Conservation (phyloP, 73 alveolate genomes). For the Tetrahymena borealis region DNA sequence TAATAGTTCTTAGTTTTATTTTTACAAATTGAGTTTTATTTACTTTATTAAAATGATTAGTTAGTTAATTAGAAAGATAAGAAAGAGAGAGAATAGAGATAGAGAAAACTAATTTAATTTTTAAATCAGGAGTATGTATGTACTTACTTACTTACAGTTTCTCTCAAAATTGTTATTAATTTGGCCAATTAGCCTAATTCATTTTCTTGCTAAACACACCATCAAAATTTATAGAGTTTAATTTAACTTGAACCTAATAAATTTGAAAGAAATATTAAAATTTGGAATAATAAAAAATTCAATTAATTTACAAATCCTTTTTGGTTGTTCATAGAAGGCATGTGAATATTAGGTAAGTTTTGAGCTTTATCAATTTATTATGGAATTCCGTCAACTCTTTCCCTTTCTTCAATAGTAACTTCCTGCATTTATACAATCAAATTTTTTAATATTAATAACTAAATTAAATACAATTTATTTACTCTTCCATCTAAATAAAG, state of each 20-base stretch:
- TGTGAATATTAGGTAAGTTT: conserved; percentile 29
- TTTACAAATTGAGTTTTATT: too few species aligned
- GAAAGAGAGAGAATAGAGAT: not conserved
- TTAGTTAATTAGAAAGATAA: too few species aligned
- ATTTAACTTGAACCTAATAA: conserved; percentile 20
- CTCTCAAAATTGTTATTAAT: not conserved
- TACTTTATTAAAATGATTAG: too few species aligned
- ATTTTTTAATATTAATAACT: not conserved
- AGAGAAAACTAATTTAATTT: not conserved
- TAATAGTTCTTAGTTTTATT: too few species aligned
- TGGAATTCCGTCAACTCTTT: conserved; percentile 48
- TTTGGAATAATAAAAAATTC: not conserved
- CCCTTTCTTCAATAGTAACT: conserved; percentile 52
- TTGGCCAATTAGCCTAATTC: not conserved
- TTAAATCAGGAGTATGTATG: not conserved
- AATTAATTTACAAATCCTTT: not conserved
- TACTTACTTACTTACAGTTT: not conserved
- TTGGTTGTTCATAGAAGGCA: conserved; percentile 11
- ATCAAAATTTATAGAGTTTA: conserved; percentile 32
- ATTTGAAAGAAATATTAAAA: not conserved
- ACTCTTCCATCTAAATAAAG: conserved; percentile 52
- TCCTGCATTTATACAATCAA: not conserved
- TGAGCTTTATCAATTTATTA: conserved; percentile 23
- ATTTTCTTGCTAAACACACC: conserved; percentile 23
- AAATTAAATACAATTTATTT: not conserved